These are phyloP conservation scores for Tricholoma sp. DNA, from an alignment of 768 basidiomycete genomes.

Conservation along the genomic window DNA sequence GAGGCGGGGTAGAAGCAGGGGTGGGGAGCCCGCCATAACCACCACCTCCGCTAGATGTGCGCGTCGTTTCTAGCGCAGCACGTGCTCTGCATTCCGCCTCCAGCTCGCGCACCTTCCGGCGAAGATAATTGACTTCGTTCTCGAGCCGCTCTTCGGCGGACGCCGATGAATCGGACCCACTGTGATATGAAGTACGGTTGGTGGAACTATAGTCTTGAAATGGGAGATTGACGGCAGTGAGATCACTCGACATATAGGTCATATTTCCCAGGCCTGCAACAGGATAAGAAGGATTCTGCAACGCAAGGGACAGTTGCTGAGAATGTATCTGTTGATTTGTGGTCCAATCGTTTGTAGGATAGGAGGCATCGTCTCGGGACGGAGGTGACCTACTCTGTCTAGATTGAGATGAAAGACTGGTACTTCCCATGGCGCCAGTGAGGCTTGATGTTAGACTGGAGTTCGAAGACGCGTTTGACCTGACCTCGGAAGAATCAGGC, in stretches of 20 bases:
- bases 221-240: slow-evolving; percentile 13
- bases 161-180: slow-evolving; percentile 29
- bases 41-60: slow-evolving; percentile 10
- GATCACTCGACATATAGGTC: slow-evolving; percentile 17
- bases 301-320: slow-evolving; percentile 20
- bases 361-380: slow-evolving; percentile 6
- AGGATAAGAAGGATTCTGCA: slow-evolving; percentile 23
- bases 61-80: slow-evolving; percentile 23
- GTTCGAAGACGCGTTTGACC: slow-evolving; percentile 32
- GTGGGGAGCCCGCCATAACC: slow-evolving; percentile 17
- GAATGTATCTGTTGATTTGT: background rate
- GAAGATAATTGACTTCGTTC: slow-evolving; percentile 51
- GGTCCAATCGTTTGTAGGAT: slow-evolving; percentile 4
- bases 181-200: slow-evolving; percentile 36
- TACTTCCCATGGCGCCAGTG: slow-evolving; percentile 61
- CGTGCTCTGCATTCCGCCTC: slow-evolving; percentile 54
- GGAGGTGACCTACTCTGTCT: slow-evolving; percentile 16
- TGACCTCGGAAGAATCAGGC: slow-evolving; percentile 19
- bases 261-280: slow-evolving; percentile 12
- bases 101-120: slow-evolving; percentile 55
- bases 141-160: slow-evolving; percentile 23
- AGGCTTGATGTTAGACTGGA: slow-evolving; percentile 47
- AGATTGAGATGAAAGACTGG: slow-evolving; percentile 25
- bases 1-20: slow-evolving; percentile 26
- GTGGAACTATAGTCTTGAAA: slow-evolving; percentile 20